These are phyloP conservation scores for Colletotrichum navitas DNA, from an alignment of 2,329 filamentous ascomycete species.

Conservation along the genomic window DNA sequence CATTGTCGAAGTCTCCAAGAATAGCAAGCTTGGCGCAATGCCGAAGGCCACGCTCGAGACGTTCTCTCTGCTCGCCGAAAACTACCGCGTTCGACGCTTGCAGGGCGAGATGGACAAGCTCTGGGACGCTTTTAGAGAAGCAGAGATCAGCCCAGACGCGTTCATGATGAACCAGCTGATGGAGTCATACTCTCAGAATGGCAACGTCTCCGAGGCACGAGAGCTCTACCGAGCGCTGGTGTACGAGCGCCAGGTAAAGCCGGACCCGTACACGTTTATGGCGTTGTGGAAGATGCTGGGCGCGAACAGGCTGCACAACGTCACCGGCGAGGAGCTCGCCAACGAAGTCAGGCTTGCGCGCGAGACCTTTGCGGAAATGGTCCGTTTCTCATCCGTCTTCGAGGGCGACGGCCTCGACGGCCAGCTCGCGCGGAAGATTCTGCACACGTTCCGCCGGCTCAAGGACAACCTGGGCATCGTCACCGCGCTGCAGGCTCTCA, in stretches of 20 bases:
- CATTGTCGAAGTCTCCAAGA: constrained; percentile 43
- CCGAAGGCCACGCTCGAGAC: constrained; percentile 80
- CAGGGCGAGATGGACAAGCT: constrained; percentile 70
- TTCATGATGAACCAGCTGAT: constrained; percentile 86
- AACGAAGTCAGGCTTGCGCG: constrained; percentile 54
- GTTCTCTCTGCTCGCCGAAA: constrained; percentile 79
- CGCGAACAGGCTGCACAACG: constrained; percentile 61
- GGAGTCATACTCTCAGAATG: constrained; percentile 72
- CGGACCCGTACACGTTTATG: constrained; percentile 77
- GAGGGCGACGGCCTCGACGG: constrained; percentile 58
- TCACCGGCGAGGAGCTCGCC: constrained; percentile 48
- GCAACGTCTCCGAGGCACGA: constrained; percentile 66
- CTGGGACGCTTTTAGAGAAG: constrained; percentile 71
- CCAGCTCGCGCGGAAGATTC: constrained; percentile 62
- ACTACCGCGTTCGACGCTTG: constrained; percentile 75
- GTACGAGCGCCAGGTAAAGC: constrained; percentile 61
- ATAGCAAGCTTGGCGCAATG: constrained; percentile 46
- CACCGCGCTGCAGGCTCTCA: constrained; percentile 59
- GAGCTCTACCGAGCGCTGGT: constrained; percentile 68
- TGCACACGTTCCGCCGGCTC: constrained; percentile 64
- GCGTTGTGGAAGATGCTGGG: constrained; percentile 73
- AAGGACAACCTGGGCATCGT: constrained; percentile 60
- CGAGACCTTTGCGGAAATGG: constrained; percentile 61
- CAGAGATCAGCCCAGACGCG: constrained; percentile 75
- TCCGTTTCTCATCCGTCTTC: constrained; percentile 62